Evolutionary conservation across 768 basidiomycete genomes (phyloP), one percentile per base, ranked within the genome.

Genomic region (Lactarius hengduanensis): DNA sequence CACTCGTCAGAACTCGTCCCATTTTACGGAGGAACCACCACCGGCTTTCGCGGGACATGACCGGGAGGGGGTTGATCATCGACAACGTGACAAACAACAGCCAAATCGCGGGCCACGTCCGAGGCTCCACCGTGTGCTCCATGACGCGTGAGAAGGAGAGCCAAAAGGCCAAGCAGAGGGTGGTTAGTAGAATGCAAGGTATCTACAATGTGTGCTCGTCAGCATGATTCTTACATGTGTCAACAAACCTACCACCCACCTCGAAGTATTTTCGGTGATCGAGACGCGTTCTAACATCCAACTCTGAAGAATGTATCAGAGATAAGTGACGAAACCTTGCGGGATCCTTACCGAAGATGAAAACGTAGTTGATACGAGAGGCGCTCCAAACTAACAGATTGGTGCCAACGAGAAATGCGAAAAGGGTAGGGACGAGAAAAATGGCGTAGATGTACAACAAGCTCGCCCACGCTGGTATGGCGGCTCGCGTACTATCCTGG

Each of bases 281-380:
- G 62, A 70, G 62, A 56, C 65, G 64, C 7, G 65, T 66, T 34
- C 68, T 41, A 8, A 67, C 57, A 55, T 71, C 69, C 22, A 72
- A 53, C 26, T 67, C 67, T 69, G 36, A 30, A 28, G 16, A 20
- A 15, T 4, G 20, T 26, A 50, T 34, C n/a, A 45, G 40, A 22
- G 20, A 57, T 11, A 13, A 15, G 54, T 18, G 41, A 18, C 18
- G 18, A 36, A 56, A 15, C 50, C 28, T 53, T 41, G 4, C 11
- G 20, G 56, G n/a, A 47, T 30, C 71, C 83, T 45, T 65, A 91
- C 90, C 90, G 72, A 96, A 92, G 41, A 96, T 92, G 75, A 98
- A 96, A n/a, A 88, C 83, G 72, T 95, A 96, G 74, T 98, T 98
- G 71, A 99, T 94, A 56, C 90, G 82, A 6, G 87, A 79, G 5